Conservation (phyloP, 306 rosid species). For the Quercus berberidifolia region DNA sequence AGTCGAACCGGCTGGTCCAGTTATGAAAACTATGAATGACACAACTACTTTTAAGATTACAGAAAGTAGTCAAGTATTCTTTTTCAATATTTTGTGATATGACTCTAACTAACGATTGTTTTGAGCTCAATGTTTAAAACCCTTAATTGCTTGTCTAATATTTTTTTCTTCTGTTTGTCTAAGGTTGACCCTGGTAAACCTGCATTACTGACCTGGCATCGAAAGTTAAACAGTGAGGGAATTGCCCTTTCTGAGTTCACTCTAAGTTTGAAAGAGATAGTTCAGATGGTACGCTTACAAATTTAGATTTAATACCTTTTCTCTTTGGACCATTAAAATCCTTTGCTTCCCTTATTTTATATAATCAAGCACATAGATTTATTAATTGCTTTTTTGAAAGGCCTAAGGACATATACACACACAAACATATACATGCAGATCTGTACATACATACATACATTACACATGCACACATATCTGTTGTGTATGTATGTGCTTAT, state of each 20-base stretch:
- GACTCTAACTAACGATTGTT: background rate
- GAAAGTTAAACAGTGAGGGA: conserved; percentile 50
- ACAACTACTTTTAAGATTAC: background rate
- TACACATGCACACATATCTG: background rate
- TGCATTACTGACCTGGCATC: conserved; percentile 74
- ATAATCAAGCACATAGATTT: background rate
- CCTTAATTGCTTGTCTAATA: background rate
- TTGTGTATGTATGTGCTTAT: background rate
- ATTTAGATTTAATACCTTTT: background rate
- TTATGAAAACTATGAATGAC: too few relatives aligned
- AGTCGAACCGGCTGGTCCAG: too few relatives aligned
- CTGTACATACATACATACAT: background rate
- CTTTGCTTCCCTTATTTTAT: background rate
- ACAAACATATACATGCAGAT: background rate
- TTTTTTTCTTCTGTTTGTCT: conserved; percentile 3
- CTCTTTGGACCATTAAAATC: background rate
- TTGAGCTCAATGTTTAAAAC: conserved; percentile 8
- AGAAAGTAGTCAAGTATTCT: background rate
- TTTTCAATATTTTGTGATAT: background rate
- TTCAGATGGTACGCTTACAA: conserved; percentile 60
- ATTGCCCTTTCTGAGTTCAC: conserved; percentile 28
- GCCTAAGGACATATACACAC: background rate
- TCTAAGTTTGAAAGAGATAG: conserved; percentile 50
- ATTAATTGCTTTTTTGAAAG: background rate
- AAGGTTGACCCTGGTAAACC: conserved; percentile 67